A percentile compares a stretch with the other conserved stretches of the same genome.
Evolutionary conservation across 441 rosid species (phyloP).

Genomic region (Dalechampia spathulata): DNA sequence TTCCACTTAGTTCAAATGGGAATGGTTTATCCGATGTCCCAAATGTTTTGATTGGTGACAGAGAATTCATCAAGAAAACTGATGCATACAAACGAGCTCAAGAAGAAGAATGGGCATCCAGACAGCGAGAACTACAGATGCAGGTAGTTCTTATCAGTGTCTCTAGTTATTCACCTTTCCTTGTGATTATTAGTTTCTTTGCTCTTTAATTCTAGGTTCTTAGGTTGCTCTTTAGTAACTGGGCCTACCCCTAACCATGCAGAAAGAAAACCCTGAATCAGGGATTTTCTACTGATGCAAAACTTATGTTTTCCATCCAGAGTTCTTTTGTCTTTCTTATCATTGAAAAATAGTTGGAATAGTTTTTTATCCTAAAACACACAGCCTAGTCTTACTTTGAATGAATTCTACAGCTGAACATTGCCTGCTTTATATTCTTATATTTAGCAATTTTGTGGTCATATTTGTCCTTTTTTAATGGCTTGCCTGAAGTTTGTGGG

Average conservation of each 20-base stretch:
- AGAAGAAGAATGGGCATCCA: slow-evolving; percentile 21
- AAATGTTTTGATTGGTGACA: slow-evolving; percentile 3
- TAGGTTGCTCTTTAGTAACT: no score
- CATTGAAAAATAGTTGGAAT: background rate
- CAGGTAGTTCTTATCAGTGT: slow-evolving; percentile 6
- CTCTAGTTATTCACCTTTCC: background rate
- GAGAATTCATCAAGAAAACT: slow-evolving; percentile 18
- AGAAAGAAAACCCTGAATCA: no score
- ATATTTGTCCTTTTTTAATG: background rate
- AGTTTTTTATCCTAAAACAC: background rate
- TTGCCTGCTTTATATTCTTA: background rate
- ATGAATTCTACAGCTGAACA: background rate
- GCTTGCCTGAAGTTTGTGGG: background rate
- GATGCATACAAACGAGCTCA: slow-evolving; percentile 17
- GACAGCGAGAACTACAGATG: slow-evolving; percentile 9
- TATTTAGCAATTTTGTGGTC: background rate
- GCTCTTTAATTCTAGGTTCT: background rate
- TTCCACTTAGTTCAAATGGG: background rate
- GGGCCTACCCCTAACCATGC: no score
- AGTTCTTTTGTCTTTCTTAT: background rate
- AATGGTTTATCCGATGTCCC: no score
- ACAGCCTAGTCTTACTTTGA: no score
- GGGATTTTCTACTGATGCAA: no score
- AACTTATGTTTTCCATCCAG: no score
- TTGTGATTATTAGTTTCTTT: background rate